These are phyloP conservation scores for Wickerhamiella sorbophila DNA, from an alignment of 805 yeast genomes.

Conservation along the genomic window DNA sequence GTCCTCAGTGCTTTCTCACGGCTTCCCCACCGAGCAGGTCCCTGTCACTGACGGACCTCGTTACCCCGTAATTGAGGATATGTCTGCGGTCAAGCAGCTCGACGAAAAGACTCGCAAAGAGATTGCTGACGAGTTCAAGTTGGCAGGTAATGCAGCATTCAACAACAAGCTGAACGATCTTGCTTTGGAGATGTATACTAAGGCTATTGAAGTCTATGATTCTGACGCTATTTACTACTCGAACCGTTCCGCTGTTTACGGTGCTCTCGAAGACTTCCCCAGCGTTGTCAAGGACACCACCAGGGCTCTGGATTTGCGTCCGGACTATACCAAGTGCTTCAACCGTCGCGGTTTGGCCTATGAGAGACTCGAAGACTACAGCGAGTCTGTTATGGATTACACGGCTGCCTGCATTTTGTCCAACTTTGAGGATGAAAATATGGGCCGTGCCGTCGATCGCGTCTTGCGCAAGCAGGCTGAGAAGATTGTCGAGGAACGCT, in stretches of 20 bases:
- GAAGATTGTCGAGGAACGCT: conserved; percentile 38
- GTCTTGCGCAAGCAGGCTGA: conserved; percentile 71
- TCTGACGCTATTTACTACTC: conserved; percentile 80
- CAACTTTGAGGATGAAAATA: conserved; percentile 62
- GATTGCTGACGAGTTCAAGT: conserved; percentile 60
- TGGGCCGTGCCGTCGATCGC: conserved; percentile 75
- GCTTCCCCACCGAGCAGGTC: conserved; percentile 17
- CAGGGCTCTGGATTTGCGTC: conserved; percentile 69
- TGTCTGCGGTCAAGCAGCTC: conserved; percentile 15
- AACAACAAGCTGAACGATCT: conserved; percentile 50
- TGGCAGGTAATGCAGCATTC: conserved; percentile 74
- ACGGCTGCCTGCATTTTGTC: conserved; percentile 80
- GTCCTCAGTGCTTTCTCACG: conserved; percentile 15
- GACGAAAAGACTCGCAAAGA: conserved; percentile 29
- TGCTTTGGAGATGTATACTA: conserved; percentile 70
- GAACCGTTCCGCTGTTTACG: conserved; percentile 92
- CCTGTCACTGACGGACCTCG: conserved; percentile 20
- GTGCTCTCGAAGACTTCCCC: conserved; percentile 63
- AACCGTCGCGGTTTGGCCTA: conserved; percentile 87
- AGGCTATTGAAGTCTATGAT: conserved; percentile 57
- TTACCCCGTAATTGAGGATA: conserved; percentile 23
- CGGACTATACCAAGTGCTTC: conserved; percentile 82
- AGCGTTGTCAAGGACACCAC: conserved; percentile 82
- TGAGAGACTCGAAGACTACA: conserved; percentile 63
- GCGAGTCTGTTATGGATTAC: conserved; percentile 81